A percentile compares a stretch with the other conserved stretches of the same genome.
Conservation (phyloP, 768 basidiomycete genomes). For the Dentipellis fragilis region DNA sequence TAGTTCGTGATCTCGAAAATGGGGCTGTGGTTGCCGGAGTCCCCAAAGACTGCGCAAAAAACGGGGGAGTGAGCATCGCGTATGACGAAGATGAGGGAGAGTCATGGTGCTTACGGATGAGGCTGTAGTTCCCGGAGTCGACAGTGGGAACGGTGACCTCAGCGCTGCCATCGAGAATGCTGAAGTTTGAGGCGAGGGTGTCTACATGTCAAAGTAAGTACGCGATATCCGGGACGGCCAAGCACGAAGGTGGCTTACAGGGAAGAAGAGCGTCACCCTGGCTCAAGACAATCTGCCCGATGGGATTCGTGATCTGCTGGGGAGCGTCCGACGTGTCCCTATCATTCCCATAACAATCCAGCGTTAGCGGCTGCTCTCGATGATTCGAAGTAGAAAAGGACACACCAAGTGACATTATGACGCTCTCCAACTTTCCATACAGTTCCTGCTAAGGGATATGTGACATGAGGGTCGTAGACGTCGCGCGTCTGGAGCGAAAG, state of each 20-base stretch:
- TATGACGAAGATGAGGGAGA: background rate
- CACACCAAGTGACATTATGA: background rate
- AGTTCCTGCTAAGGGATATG: conserved; percentile 13
- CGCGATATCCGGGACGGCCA: no score
- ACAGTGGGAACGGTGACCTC: background rate
- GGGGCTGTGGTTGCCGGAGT: background rate
- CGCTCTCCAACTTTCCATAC: conserved; percentile 15
- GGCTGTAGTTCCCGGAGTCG: background rate
- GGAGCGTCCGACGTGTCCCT: background rate
- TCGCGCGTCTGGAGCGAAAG: conserved; percentile 6
- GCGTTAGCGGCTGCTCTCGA: no score
- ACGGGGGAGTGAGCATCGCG: background rate
- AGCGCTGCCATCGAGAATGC: background rate
- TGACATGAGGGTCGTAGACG: conserved; percentile 18
- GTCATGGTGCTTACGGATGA: background rate
- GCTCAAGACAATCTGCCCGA: background rate
- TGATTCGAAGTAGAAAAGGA: no score
- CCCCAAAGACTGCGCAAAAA: background rate
- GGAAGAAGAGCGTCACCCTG: background rate
- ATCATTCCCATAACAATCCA: background rate
- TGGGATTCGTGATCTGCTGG: background rate
- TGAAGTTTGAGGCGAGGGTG: background rate
- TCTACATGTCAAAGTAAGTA: background rate
- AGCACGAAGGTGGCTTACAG: background rate
- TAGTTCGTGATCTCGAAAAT: background rate